These are phyloP conservation scores for Phytopythium sindhum DNA, from an alignment of 352 stramenopile species.

Conservation along the genomic window DNA sequence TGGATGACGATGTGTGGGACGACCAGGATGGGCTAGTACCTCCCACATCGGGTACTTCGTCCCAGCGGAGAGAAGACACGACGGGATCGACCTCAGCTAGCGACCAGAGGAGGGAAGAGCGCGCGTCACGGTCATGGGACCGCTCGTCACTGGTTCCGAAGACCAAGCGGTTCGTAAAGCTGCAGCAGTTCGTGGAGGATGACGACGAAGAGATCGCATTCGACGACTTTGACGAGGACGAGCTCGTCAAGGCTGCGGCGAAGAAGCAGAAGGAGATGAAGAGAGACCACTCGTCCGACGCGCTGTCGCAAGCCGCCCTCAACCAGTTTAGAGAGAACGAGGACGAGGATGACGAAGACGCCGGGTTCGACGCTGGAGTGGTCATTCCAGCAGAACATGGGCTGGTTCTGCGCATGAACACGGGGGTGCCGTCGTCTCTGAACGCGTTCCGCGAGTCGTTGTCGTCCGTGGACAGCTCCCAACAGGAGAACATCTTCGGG, in stretches of 20 bases:
- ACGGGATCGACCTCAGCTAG: neutral
- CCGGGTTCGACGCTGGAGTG: constrained; percentile 8
- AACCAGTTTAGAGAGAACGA: constrained; percentile 25
- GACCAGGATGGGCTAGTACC: constrained; percentile 27
- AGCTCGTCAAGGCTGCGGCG: constrained; percentile 42
- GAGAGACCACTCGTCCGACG: constrained; percentile 2
- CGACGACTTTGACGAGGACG: constrained; percentile 70
- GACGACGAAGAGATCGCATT: constrained; percentile 57
- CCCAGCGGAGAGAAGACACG: neutral
- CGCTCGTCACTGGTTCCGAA: constrained; percentile 55
- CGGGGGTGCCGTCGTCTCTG: constrained; percentile 2
- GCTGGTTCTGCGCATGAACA: neutral
- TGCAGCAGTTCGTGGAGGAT: constrained; percentile 73
- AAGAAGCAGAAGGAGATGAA: constrained; percentile 28
- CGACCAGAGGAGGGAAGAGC: neutral
- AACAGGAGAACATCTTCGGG: constrained; percentile 67
- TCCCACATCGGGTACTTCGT: neutral
- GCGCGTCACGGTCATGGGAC: constrained; percentile 41
- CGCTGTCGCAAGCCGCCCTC: neutral
- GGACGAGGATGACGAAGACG: constrained; percentile 17
- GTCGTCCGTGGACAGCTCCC: constrained; percentile 29
- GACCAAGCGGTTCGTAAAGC: constrained; percentile 60
- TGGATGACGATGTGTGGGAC: constrained; percentile 73
- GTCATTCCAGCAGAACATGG: constrained; percentile 1
- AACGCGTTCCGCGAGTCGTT: constrained; percentile 5